Conservation (phyloP, 495 filamentous ascomycete genomes). For the Chaetomium cochliodes region DNA sequence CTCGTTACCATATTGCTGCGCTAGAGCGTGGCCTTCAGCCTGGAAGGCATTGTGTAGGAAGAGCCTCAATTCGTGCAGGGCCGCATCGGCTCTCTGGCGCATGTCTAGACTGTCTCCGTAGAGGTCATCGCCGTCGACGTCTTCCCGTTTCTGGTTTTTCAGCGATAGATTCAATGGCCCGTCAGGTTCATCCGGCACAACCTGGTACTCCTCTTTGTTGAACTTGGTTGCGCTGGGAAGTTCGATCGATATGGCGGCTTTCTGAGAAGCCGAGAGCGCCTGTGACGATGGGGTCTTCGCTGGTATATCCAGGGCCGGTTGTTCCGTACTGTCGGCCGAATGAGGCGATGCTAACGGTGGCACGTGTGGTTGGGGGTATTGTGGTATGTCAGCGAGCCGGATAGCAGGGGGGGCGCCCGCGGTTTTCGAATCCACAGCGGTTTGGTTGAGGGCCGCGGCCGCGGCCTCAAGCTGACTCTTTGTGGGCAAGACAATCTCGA, state of each 20-base stretch:
- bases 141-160: constrained; percentile 41
- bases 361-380: constrained; percentile 7
- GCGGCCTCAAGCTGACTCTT: constrained; percentile 33
- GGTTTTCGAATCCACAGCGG: background rate
- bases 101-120: constrained; percentile 61
- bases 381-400: background rate
- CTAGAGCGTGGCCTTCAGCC: constrained; percentile 64
- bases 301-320: background rate
- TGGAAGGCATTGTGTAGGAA: constrained; percentile 73
- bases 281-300: constrained; percentile 18
- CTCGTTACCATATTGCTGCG: constrained; percentile 46
- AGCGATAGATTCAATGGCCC: constrained; percentile 41
- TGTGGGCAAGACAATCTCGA: constrained; percentile 38
- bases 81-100: constrained; percentile 73
- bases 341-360: constrained; percentile 3
- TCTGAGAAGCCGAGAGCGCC: constrained; percentile 20
- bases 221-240: constrained; percentile 35
- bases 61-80: constrained; percentile 63
- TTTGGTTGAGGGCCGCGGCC: constrained; percentile 13
- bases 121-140: constrained; percentile 45
- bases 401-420: background rate
- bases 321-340: background rate
- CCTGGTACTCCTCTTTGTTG: constrained; percentile 43
- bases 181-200: constrained; percentile 44
- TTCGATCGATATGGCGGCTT: constrained; percentile 39